Conservation (phyloP, 371 early-diverging fungal genomes). For the Smittium culicis region DNA sequence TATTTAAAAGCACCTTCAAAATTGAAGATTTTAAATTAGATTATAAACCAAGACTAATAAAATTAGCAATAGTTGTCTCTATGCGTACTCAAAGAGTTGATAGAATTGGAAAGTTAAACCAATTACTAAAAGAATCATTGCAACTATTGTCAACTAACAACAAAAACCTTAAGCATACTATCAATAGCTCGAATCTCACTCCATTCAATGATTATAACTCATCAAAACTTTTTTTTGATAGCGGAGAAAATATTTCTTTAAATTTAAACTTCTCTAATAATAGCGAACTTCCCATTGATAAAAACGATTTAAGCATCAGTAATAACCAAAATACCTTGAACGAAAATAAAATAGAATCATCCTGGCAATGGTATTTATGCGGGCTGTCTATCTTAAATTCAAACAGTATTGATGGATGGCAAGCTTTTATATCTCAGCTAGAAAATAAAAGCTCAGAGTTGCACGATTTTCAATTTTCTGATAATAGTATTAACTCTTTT, state of each 20-base stretch:
- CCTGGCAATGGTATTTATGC: slow-evolving; percentile 6
- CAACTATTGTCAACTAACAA: background rate
- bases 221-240: background rate
- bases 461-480: background rate
- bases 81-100: background rate
- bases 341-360: background rate
- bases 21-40: background rate
- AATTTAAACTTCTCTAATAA: background rate
- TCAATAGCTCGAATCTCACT: too few species aligned
- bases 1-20: background rate
- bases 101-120: background rate
- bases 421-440: background rate
- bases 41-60: background rate
- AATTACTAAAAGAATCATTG: background rate
- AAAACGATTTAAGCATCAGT: background rate
- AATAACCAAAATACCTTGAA: background rate
- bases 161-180: background rate
- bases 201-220: background rate
- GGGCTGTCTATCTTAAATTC: background rate
- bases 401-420: slow-evolving; percentile 3
- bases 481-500: background rate
- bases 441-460: background rate
- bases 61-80: background rate
- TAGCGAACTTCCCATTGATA: background rate
- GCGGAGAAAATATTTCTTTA: background rate